A percentile compares a stretch with the other conserved stretches of the same genome.
Evolutionary conservation across 768 basidiomycete species (phyloP).

Genomic region (Leucosporidium creatinivorum): DNA sequence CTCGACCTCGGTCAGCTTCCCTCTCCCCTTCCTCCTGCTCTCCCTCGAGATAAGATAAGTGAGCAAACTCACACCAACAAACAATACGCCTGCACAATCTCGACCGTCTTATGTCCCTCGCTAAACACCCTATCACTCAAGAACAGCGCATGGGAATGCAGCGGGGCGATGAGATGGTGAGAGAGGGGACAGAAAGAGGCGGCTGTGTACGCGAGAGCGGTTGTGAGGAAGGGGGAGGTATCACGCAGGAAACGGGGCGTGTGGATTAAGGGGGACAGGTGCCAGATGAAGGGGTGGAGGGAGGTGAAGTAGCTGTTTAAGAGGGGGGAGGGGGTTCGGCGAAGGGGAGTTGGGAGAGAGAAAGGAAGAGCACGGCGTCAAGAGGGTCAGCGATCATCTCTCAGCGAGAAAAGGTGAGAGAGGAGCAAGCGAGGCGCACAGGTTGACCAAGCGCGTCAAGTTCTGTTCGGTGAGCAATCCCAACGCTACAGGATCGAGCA

Average conservation of each 20-base stretch:
- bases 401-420: neutral
- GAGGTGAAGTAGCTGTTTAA: conserved; percentile 19
- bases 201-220: conserved; percentile 13
- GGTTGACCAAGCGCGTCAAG: conserved; percentile 11
- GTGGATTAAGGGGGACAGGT: conserved; percentile 16
- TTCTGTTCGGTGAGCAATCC: conserved; percentile 12
- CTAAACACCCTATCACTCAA: conserved; percentile 14
- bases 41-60: neutral
- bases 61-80: conserved; percentile 14
- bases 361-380: too few relatives aligned
- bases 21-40: neutral
- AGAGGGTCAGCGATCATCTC: too few relatives aligned
- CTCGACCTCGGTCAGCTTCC: neutral
- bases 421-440: conserved; percentile 1
- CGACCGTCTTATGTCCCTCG: conserved; percentile 22
- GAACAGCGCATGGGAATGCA: conserved; percentile 9
- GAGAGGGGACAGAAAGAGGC: conserved; percentile 5
- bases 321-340: too few relatives aligned
- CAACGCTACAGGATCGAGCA: conserved; percentile 18
- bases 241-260: conserved; percentile 21
- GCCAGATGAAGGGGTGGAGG: conserved; percentile 14
- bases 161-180: neutral
- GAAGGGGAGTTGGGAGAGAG: too few relatives aligned
- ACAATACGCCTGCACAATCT: conserved; percentile 26
- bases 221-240: conserved; percentile 24